Base-by-base conservation (phyloP, 192 early-diverging fungal species). In the Coemansia sp. region DNA sequence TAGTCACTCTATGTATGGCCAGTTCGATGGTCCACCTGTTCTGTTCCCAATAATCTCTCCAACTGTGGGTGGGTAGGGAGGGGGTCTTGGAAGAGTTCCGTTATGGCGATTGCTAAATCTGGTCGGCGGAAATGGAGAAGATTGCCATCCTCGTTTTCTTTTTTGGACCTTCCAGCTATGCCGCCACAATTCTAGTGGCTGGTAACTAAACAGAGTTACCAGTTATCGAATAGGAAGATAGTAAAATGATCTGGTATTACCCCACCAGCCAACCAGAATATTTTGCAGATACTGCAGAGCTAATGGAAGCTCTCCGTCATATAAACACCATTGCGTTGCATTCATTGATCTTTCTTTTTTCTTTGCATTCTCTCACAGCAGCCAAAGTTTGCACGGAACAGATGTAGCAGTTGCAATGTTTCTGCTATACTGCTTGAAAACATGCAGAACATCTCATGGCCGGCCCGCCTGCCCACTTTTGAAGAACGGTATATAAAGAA, bases 401-500 rank as follows among this genome's bases (percentile, higher is more conserved):
- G 10, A 12, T 12, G 43, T 15, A 45, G 8, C 1, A 7, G 8
- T 45, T 45, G 13, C 43, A 45, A 45, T 45, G 8, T 45, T 45
- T 3, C 13, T 26, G 0, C 26, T 26, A 26, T 26, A 2, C 32
- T 32, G 32, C 32, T 32, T 32, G 32, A 32, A 32, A 32, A 32
- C 4, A 4, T 32, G 32, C 32, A 32, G 32, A 32, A 32, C 32
- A 32, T 32, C 32, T 32, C 32, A 32, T 32, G 32, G 32, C 32
- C 32, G 43, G 2, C 10, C 43, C 1, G 43, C 43, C 43, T 45
- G 47, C n/a, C n/a, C 21, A 52, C 21, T 22, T 52, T 21, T 22
- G 11, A 19, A 22, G 22, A 52, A 52, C 22, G 49, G 19, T 52
- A 52, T 52, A 52, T 52, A 52, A 52, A 52, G 49, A 52, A 52